Base-by-base conservation (phyloP, 1,284 basidiomycete genomes). In the Phylloboletellus chloephorus region DNA sequence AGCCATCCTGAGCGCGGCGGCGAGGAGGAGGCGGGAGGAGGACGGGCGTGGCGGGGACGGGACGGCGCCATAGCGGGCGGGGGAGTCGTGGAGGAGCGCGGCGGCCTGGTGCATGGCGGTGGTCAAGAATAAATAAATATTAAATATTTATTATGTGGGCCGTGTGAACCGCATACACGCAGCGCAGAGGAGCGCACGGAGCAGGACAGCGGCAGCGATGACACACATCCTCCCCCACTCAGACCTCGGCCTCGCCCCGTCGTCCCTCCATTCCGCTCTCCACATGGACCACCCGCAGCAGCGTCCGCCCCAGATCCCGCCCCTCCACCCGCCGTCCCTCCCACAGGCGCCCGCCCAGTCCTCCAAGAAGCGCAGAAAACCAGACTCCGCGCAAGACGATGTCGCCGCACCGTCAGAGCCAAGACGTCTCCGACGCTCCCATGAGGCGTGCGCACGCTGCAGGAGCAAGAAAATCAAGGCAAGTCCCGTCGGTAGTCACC, bases 381-480 rank as follows among this genome's bases (percentile, higher is more conserved):
- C 64, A 2, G 77, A 77, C 38, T 59, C 66, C 4, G 68, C 67
- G 17, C 68, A 69, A 15, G 80, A 79, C 37, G 78, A 80, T 26
- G 64, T 66, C 39, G 43, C 66, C 28, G 61, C 73, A 20, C 65
- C 74, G 39, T 72, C 78, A 43, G 84, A 87, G 60, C 82, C 84
- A 37, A 75, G 86, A 55, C 77, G 86, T 46, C 74, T 89, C 56
- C 73, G 86, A 54, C 78, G 87, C 56, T 88, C 85, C 54, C 86
- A 89, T 69, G 87, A 89, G 67, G 86, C 86, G 49, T 89, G 86
- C 72, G 80, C 85, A 51, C 76, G 87, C 61, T 89, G 87, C 73
- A 82, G 87, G 74, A 83, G 80, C 68, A 88, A 89, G 76, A 88
- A 88, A 81, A 89, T 88, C 68, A 89, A 89, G 83, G 87, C 81